phyloP scores from a whole-genome alignment of 2,329 filamentous ascomycete genomes.

The Calonectria honghensis region DNA sequence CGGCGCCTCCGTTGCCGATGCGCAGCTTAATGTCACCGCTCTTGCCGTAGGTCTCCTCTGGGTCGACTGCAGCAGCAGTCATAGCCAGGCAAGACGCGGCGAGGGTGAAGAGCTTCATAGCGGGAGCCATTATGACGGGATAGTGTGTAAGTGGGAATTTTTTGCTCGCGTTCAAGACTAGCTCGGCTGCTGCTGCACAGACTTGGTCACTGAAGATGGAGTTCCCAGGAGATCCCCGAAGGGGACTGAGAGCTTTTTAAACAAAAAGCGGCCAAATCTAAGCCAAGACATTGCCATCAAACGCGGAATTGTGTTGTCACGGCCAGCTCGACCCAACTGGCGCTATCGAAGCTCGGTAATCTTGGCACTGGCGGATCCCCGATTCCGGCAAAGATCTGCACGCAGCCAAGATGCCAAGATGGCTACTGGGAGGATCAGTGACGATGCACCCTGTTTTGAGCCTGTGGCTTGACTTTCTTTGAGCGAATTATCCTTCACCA shows the following conservation, averaged over 20 bases:
- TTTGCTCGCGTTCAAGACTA: no score
- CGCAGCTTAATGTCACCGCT: constrained; percentile 49
- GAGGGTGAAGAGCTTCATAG: constrained; percentile 26
- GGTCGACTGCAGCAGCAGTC: constrained; percentile 39
- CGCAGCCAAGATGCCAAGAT: constrained; percentile 17
- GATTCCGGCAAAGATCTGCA: constrained; percentile 7
- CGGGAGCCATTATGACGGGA: constrained; percentile 12
- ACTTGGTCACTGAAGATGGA: background rate
- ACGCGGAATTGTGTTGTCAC: constrained; percentile 4
- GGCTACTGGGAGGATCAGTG: background rate
- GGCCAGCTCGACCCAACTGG: constrained; percentile 5
- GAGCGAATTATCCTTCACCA: constrained; percentile 3
- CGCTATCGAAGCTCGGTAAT: background rate
- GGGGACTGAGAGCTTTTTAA: background rate
- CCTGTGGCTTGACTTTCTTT: background rate
- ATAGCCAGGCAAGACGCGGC: constrained; percentile 43
- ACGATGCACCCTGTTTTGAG: background rate
- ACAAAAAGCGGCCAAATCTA: background rate
- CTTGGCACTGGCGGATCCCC: background rate
- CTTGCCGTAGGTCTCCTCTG: constrained; percentile 46
- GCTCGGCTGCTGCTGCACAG: background rate
- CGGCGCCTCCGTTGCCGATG: constrained; percentile 62
- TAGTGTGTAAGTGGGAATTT: background rate
- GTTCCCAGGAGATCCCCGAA: no score
- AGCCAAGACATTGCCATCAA: background rate